Evolutionary conservation across 2,329 filamentous ascomycete species (phyloP), one percentile per base, ranked within the genome.

Genomic region (Sclerotinia subarctica): DNA sequence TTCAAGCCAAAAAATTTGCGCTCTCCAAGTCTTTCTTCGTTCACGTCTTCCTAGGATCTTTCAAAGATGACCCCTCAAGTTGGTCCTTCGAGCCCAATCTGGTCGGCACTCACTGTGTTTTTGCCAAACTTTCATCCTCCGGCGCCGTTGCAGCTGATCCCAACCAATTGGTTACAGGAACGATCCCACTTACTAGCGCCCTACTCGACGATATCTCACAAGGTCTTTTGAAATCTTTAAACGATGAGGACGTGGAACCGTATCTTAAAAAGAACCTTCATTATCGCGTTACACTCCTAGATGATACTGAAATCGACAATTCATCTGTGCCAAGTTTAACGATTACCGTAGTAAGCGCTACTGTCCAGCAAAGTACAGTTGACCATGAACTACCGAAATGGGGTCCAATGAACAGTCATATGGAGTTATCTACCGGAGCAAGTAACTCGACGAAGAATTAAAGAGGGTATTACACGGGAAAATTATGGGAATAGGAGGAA

Each of bases 31-130:
- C 88, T 0, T 92, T 89, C 74, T 82, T 82, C 66, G 80, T 94
- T 26, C 86, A 89, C 75, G 80, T 94, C 69, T 94, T 93, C 78
- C 76, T 93, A 1, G 90, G 88, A 6, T 38, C 68, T 3, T 73
- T 74, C 57, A 68, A 66, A 15, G 29, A 67, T 1, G 71, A 76
- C 26, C 71, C 74, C 4, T 66, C 56, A 2, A 64, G 63, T 3
- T 77, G 76, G 76, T 68, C 72, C 1, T 73, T 74, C 54, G 74
- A 76, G 26, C 69, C 74, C 1, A 75, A 74, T 47, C 68, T 77
- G 0, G 74, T 74, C 11, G 76, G 75, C 2, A 72, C 74, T 1
- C 75, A 77, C 46, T 70, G 64, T 19, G 76, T 83, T 2, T 81
- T 84, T 68, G 75, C 77, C 24, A 77, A 75, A 46, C 68, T 64